A percentile compares a stretch with the other conserved stretches of the same genome.
These are phyloP conservation scores for Inosperma sp. DNA, from an alignment of 768 basidiomycete species.

Conservation along the genomic window DNA sequence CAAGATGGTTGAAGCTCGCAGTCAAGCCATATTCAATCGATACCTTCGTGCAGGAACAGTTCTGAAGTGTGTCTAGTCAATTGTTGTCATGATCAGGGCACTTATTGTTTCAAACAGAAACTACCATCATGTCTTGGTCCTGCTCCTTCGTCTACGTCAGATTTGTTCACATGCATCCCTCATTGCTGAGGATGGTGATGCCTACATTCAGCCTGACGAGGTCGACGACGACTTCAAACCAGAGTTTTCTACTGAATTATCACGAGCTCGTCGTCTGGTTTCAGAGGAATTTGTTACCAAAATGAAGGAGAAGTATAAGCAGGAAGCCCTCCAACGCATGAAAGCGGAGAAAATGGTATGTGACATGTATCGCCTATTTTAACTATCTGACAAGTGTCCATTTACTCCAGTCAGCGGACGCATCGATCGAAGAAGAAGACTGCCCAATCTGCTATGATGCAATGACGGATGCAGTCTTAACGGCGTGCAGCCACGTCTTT, in stretches of 20 bases:
- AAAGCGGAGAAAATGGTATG: conserved; percentile 51
- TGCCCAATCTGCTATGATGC: conserved; percentile 67
- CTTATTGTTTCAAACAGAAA: conserved; percentile 33
- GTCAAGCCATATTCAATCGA: conserved; percentile 61
- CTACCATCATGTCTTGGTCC: conserved; percentile 50
- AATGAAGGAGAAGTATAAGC: conserved; percentile 45
- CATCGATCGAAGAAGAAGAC: conserved; percentile 49
- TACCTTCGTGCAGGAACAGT: conserved; percentile 61
- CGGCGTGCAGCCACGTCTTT: conserved; percentile 57
- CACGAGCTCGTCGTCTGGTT: conserved; percentile 42
- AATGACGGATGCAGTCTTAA: conserved; percentile 50
- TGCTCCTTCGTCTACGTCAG: conserved; percentile 56
- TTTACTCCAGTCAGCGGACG: conserved; percentile 39
- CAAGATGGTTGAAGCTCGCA: conserved; percentile 48
- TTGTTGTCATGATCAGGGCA: background rate
- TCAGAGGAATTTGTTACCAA: conserved; percentile 45
- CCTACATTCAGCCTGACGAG: conserved; percentile 42
- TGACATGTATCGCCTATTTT: conserved; percentile 1
- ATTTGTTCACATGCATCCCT: conserved; percentile 65
- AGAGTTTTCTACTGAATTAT: conserved; percentile 38
- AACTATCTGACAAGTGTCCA: background rate
- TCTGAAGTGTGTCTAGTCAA: conserved; percentile 43
- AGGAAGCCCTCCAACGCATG: conserved; percentile 39
- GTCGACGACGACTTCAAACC: conserved; percentile 24
- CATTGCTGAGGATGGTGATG: conserved; percentile 51